phyloP scores from a whole-genome alignment of 495 filamentous ascomycete species.

The Monascus purpureus region DNA sequence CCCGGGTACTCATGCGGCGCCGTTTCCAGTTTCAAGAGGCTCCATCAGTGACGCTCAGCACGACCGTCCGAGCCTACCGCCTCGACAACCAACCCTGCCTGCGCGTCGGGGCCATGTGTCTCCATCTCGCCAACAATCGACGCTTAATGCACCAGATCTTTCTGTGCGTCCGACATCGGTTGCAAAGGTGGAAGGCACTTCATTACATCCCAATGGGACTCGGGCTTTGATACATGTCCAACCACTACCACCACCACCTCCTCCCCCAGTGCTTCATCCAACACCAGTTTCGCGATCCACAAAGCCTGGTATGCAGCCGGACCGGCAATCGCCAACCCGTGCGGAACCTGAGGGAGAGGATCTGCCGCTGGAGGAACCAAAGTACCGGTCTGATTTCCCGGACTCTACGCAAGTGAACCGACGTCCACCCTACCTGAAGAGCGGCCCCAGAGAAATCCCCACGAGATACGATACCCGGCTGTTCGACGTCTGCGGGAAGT shows the following conservation, averaged over 20 bases:
- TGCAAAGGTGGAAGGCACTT: too few species aligned
- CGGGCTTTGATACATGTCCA: background rate
- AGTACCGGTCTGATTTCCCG: slow-evolving; percentile 49
- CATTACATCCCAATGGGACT: background rate
- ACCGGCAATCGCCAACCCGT: slow-evolving; percentile 1
- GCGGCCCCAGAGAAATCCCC: slow-evolving; percentile 58
- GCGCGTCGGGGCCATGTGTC: slow-evolving; percentile 14
- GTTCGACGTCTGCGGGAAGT: slow-evolving; percentile 76
- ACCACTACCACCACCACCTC: background rate
- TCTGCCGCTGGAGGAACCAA: slow-evolving; percentile 11
- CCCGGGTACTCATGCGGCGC: slow-evolving; percentile 11
- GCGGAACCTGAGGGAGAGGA: slow-evolving; percentile 12
- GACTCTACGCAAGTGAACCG: slow-evolving; percentile 77
- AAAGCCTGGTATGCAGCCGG: background rate
- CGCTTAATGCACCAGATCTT: too few species aligned
- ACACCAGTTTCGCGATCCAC: too few species aligned
- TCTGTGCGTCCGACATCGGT: too few species aligned
- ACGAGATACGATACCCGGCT: slow-evolving; percentile 73
- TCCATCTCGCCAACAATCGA: slow-evolving; percentile 16
- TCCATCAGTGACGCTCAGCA: slow-evolving; percentile 26
- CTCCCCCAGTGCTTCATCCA: too few species aligned
- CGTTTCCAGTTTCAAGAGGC: slow-evolving; percentile 13
- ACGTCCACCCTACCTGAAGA: slow-evolving; percentile 58
- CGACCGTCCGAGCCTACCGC: slow-evolving; percentile 47
- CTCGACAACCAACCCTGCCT: slow-evolving; percentile 21